A percentile compares a stretch with the other conserved stretches of the same genome.
These are phyloP conservation scores for Starmerella cellae DNA, from an alignment of 805 yeast genomes.

Conservation along the genomic window DNA sequence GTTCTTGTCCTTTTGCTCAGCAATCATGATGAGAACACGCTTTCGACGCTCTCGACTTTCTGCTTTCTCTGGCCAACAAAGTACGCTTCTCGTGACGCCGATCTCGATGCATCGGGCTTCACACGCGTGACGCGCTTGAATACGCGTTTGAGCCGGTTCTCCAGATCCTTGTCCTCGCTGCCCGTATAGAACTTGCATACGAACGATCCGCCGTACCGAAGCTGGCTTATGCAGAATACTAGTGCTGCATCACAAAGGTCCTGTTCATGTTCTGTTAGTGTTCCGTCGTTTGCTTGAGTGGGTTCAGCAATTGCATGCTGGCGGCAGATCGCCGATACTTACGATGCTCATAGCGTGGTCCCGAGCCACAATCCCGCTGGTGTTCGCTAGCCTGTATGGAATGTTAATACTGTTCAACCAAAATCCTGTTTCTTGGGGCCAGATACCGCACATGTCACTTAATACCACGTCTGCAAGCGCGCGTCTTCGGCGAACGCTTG, in stretches of 20 bases:
- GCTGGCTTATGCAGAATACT: slow-evolving; percentile 54
- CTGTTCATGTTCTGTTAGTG: slow-evolving; percentile 29
- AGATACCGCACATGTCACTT: slow-evolving; percentile 71
- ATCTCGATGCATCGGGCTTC: slow-evolving; percentile 73
- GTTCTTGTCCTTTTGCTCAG: neutral
- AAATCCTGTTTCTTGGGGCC: slow-evolving; percentile 37
- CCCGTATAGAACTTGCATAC: slow-evolving; percentile 83
- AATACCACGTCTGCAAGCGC: slow-evolving; percentile 54
- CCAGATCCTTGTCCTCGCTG: slow-evolving; percentile 55
- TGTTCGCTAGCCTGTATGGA: slow-evolving; percentile 88
- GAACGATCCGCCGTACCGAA: slow-evolving; percentile 56
- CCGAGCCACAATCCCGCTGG: slow-evolving; percentile 64
- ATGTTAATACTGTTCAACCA: slow-evolving; percentile 59
- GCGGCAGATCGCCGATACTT: slow-evolving; percentile 24
- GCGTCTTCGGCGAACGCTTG: too few species aligned
- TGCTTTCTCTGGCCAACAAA: slow-evolving; percentile 50
- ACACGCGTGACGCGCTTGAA: slow-evolving; percentile 53
- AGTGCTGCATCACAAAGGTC: slow-evolving; percentile 87
- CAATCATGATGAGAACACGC: slow-evolving; percentile 4
- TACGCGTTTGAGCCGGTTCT: slow-evolving; percentile 40
- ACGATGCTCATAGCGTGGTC: slow-evolving; percentile 77
- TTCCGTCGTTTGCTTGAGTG: too few species aligned
- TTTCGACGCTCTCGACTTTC: neutral
- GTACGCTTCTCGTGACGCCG: slow-evolving; percentile 71
- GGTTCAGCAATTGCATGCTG: too few species aligned